Percentiles rank a stretch among this genome's conserved stretches.
Evolutionary conservation across 129 eudicot genomes (phyloP).

Genomic region (Helichrysum umbraculigerum): DNA sequence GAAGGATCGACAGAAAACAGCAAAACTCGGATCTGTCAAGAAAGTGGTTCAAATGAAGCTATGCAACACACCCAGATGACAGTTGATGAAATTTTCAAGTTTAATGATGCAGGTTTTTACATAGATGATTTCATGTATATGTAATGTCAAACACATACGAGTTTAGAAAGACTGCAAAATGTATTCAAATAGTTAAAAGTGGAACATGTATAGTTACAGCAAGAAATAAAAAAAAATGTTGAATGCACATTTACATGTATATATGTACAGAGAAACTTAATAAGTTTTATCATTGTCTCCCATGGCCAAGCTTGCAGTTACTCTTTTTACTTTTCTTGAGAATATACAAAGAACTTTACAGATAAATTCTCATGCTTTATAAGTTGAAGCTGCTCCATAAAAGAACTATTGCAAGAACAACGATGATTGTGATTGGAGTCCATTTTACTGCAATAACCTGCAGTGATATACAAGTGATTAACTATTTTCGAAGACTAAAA

Average conservation of each 20-base stretch:
- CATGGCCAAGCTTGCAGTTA: background rate
- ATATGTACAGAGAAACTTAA: no score
- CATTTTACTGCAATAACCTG: constrained; percentile 56
- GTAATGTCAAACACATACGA: background rate
- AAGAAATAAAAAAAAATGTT: no score
- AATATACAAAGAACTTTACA: background rate
- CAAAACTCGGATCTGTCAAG: constrained; percentile 7
- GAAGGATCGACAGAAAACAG: background rate
- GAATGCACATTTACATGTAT: no score
- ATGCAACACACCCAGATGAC: background rate
- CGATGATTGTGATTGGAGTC: constrained; percentile 49
- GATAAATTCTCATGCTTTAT: background rate
- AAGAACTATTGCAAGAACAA: constrained; percentile 35
- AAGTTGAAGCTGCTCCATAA: constrained; percentile 22
- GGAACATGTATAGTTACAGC: no score
- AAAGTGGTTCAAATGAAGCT: background rate
- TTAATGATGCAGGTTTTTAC: constrained; percentile 5
- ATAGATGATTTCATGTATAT: constrained; percentile 18
- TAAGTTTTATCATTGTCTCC: no score
- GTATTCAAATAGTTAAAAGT: no score
- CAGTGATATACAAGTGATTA: background rate
- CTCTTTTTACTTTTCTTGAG: background rate
- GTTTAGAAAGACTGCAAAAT: no score
- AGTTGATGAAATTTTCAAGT: constrained; percentile 14
- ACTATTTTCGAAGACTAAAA: background rate